A percentile compares a stretch with the other conserved stretches of the same genome.
These are phyloP conservation scores for Phallus indusiatus DNA, from an alignment of 768 basidiomycete genomes.

Conservation along the genomic window DNA sequence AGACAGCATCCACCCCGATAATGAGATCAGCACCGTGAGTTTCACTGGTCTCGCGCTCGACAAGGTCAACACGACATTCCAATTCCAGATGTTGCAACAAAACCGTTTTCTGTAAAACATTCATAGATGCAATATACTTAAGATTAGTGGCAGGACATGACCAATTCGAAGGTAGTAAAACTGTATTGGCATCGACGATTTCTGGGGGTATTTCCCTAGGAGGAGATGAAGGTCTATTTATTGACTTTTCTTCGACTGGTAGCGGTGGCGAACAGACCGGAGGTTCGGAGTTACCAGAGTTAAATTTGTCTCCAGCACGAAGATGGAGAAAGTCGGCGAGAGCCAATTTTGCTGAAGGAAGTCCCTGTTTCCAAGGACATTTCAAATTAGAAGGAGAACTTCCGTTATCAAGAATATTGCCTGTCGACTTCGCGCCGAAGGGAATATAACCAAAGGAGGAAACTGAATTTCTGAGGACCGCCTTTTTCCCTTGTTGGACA, in stretches of 20 bases:
- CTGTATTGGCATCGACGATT: slow-evolving; percentile 29
- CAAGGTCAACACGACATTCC: slow-evolving; percentile 41
- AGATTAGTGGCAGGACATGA: slow-evolving; percentile 31
- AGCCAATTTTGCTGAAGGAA: neutral
- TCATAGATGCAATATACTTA: slow-evolving; percentile 60
- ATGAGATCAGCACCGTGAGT: slow-evolving; percentile 58
- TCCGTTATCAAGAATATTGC: neutral
- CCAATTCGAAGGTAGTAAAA: slow-evolving; percentile 30
- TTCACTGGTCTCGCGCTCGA: slow-evolving; percentile 43
- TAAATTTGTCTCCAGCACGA: neutral
- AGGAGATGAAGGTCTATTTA: neutral
- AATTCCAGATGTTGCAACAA: slow-evolving; percentile 43
- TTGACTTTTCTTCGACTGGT: neutral
- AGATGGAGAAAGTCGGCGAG: neutral
- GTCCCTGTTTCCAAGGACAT: neutral
- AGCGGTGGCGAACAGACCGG: neutral
- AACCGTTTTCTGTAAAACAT: slow-evolving; percentile 57
- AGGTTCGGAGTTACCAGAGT: neutral
- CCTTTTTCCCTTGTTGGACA: neutral
- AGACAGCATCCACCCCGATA: slow-evolving; percentile 50
- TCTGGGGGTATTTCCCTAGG: slow-evolving; percentile 20
- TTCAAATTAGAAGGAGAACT: neutral
- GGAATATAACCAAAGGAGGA: neutral
- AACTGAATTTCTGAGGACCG: neutral
- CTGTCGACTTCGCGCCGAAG: neutral